Evolutionary conservation across 1,139 yeast species (phyloP).

Genomic region (Yamadazyma aaseri): DNA sequence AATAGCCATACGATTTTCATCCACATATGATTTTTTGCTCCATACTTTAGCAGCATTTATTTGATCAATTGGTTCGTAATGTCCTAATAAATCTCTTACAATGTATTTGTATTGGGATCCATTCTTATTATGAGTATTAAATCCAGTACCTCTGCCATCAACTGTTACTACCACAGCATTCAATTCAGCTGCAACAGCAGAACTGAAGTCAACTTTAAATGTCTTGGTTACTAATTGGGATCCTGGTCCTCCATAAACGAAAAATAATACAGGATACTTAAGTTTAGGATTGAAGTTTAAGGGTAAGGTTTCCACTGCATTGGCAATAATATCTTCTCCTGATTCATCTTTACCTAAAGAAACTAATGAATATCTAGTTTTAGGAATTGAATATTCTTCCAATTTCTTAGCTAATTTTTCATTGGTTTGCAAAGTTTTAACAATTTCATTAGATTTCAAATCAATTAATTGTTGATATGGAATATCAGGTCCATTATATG

Average conservation of each 20-base stretch:
- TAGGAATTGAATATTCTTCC: conserved; percentile 48
- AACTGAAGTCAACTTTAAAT: conserved; percentile 57
- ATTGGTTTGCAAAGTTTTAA: conserved; percentile 50
- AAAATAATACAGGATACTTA: conserved; percentile 70
- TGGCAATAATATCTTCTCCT: conserved; percentile 43
- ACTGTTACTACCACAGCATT: conserved; percentile 75
- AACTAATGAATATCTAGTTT: conserved; percentile 43
- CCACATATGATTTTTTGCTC: conserved; percentile 55
- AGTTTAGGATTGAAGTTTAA: conserved; percentile 51
- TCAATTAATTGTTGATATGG: conserved; percentile 69
- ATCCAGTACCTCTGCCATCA: conserved; percentile 84
- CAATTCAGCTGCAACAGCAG: conserved; percentile 65
- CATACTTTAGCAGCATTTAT: conserved; percentile 65
- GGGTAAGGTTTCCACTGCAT: conserved; percentile 65
- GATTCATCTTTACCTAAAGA: conserved; percentile 46
- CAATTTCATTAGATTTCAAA: conserved; percentile 34
- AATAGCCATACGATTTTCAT: conserved; percentile 57
- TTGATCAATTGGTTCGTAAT: conserved; percentile 70
- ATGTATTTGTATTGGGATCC: conserved; percentile 55
- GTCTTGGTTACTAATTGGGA: conserved; percentile 62
- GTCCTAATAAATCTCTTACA: conserved; percentile 66
- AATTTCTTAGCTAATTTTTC: conserved; percentile 37
- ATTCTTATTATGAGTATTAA: conserved; percentile 41
- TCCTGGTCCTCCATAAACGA: conserved; percentile 82
- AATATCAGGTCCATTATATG: conserved; percentile 62